Percentiles rank a stretch among this genome's conserved stretches.
phyloP scores from a whole-genome alignment of 1,284 basidiomycete species.

The Coniophora puteana region DNA sequence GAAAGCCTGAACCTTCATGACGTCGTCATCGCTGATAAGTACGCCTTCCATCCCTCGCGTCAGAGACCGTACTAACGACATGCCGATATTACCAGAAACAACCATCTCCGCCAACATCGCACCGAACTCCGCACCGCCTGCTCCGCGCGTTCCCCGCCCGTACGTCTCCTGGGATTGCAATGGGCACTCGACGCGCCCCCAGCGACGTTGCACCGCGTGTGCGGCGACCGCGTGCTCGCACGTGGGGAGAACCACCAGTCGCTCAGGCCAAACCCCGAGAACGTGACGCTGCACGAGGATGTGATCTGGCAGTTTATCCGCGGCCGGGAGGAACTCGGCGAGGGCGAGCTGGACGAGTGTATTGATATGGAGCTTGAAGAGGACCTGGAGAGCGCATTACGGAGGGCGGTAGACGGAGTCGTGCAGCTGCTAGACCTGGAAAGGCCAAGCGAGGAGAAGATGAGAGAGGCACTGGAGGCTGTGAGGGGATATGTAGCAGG shows the following conservation, averaged over 20 bases:
- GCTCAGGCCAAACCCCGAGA: slow-evolving; percentile 53
- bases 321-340: slow-evolving; percentile 61
- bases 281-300: slow-evolving; percentile 70
- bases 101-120: slow-evolving; percentile 81
- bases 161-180: slow-evolving; percentile 75
- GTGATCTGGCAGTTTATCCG: slow-evolving; percentile 81
- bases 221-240: slow-evolving; percentile 65
- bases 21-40: slow-evolving; percentile 91
- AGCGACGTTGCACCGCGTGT: slow-evolving; percentile 66
- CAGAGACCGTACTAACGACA: background rate
- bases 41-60: slow-evolving; percentile 18
- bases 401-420: slow-evolving; percentile 58
- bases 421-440: slow-evolving; percentile 47
- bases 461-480: slow-evolving; percentile 56
- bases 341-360: slow-evolving; percentile 57
- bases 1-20: slow-evolving; percentile 58
- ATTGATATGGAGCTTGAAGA: slow-evolving; percentile 66
- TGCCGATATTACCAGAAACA: slow-evolving; percentile 58
- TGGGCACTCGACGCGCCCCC: slow-evolving; percentile 63
- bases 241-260: slow-evolving; percentile 87
- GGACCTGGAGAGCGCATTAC: slow-evolving; percentile 51
- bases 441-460: slow-evolving; percentile 49
- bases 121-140: slow-evolving; percentile 57
- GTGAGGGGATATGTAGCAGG: slow-evolving; percentile 49
- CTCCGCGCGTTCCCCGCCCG: slow-evolving; percentile 39